These are phyloP conservation scores for Erythrobasidium yunnanense DNA, from an alignment of 768 basidiomycete genomes.

Conservation along the genomic window DNA sequence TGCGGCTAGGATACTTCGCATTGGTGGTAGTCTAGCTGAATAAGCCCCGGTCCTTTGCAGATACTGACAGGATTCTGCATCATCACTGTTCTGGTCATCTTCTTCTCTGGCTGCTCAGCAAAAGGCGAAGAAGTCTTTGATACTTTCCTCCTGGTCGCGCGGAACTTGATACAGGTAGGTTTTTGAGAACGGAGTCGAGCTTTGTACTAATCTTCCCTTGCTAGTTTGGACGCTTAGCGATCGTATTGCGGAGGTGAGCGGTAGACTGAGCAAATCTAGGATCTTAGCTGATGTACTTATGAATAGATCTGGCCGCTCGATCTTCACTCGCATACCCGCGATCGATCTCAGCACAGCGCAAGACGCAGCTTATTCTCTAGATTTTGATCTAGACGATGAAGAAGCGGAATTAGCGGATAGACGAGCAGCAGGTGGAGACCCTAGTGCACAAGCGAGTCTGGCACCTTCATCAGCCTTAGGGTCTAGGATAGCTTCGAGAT, in stretches of 20 bases:
- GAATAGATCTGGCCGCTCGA: constrained; percentile 44
- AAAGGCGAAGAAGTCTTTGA: constrained; percentile 92
- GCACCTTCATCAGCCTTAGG: not conserved
- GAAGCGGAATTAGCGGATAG: constrained; percentile 38
- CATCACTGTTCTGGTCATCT: constrained; percentile 74
- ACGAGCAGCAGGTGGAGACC: constrained; percentile 24
- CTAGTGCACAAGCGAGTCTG: constrained; percentile 3
- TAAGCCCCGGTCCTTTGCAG: constrained; percentile 44
- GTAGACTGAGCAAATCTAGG: not conserved
- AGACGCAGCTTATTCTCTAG: constrained; percentile 41
- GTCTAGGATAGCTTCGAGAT: too few relatives aligned
- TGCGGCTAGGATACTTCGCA: constrained; percentile 27
- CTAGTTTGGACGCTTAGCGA: constrained; percentile 69
- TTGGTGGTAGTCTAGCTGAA: constrained; percentile 30
- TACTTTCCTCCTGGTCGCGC: constrained; percentile 76
- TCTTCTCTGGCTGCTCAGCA: constrained; percentile 77
- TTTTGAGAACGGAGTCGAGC: constrained; percentile 5
- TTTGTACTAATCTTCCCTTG: not conserved
- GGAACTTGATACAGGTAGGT: constrained; percentile 59
- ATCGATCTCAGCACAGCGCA: constrained; percentile 45
- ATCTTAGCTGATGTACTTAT: not conserved
- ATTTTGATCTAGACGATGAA: constrained; percentile 44
- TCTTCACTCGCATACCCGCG: constrained; percentile 42
- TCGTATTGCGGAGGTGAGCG: constrained; percentile 83
- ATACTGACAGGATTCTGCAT: constrained; percentile 54